Base-by-base conservation (phyloP, 23 red algal genomes). In the Gracilariopsis chorda region DNA sequence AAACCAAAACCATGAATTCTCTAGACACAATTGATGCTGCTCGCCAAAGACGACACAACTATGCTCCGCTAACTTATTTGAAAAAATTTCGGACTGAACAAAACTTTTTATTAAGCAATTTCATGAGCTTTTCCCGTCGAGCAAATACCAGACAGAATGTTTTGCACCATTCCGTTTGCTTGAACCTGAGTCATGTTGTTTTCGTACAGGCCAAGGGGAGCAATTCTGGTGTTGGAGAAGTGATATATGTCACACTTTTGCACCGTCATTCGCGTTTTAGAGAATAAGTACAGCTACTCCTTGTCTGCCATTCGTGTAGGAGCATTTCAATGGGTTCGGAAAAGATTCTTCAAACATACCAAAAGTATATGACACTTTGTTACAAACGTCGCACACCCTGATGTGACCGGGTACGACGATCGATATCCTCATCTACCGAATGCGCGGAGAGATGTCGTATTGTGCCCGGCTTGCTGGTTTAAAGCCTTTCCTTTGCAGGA, bases 291-390 rank as follows among this genome's bases (percentile, higher is more conserved):
- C 78, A 12, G 13, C 2, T 0, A 63, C 60, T 25, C 3, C 10
- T 17, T 64, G 36, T 28, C 0, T 10, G 20, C 37, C 0, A 43
- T 83, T 45, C 78, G 36, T 5, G 34, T 13, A 16, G 41, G 52
- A 2, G 51, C 53, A 19, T 83, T 83, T 42, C 19, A 28, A 64
- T 83, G 78, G 78, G 78, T 83, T 37, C 8, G 69, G 25, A 75
- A 75, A 75, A 2, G 16, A n/a, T n/a, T n/a, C n/a, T n/a, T n/a
- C n/a, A n/a, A n/a, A n/a, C n/a, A n/a, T n/a, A n/a, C n/a, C n/a
- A n/a, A n/a, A n/a, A n/a, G n/a, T n/a, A n/a, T n/a, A n/a, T n/a
- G n/a, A n/a, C n/a, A n/a, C n/a, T n/a, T n/a, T n/a, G n/a, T n/a
- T n/a, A n/a, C n/a, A n/a, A n/a, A n/a, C n/a, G n/a, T n/a, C n/a